Percentiles rank a stretch among this genome's conserved stretches.
Conservation (phyloP, 148 eudicot genomes). For the Vaccinium darrowii region DNA sequence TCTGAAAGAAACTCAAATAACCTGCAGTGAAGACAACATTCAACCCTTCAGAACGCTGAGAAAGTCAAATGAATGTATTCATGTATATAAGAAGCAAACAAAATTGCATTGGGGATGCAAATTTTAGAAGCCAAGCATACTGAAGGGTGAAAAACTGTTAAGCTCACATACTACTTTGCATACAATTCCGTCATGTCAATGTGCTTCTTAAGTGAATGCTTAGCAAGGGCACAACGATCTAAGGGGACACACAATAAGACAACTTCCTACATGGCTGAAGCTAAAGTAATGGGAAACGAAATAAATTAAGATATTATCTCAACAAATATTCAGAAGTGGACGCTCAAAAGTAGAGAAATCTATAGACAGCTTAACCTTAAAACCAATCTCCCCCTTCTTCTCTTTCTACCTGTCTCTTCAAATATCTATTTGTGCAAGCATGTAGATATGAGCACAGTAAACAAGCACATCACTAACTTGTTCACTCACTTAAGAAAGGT, state of each 20-base stretch:
- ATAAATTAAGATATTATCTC: background rate
- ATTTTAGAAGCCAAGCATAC: background rate
- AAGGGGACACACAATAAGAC: background rate
- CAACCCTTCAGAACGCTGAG: constrained; percentile 15
- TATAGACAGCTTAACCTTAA: background rate
- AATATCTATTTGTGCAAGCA: background rate
- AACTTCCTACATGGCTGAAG: background rate
- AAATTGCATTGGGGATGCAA: background rate
- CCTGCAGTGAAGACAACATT: constrained; percentile 46
- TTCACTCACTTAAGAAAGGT: background rate
- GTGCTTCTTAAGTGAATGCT: background rate
- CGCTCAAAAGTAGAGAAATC: background rate
- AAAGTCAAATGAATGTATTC: background rate
- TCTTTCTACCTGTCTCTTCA: background rate
- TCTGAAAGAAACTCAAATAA: constrained; percentile 87
- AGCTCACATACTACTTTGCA: too few species aligned
- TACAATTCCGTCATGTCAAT: background rate
- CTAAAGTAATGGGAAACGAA: background rate
- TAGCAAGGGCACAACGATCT: background rate
- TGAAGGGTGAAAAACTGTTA: background rate
- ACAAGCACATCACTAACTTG: background rate
- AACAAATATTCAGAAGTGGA: background rate
- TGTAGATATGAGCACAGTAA: background rate
- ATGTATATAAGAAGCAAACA: background rate
- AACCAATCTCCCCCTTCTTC: background rate